Evolutionary conservation across 2,329 filamentous ascomycete species (phyloP).

Genomic region (Cucurbitaria berberidis): DNA sequence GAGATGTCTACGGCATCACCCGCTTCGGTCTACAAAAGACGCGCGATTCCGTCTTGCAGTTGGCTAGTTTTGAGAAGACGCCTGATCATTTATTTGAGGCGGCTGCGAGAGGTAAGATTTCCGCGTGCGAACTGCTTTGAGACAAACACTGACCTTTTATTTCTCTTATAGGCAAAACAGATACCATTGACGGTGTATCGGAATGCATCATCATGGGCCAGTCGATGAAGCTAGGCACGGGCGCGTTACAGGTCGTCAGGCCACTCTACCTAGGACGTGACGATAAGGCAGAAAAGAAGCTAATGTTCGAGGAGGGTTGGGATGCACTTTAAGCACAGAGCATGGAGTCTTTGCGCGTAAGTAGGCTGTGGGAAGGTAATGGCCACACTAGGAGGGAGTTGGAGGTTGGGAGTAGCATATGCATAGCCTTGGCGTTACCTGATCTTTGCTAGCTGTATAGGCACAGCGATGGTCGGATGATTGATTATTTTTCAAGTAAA

Average conservation of each 20-base stretch:
- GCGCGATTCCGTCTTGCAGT: slow-evolving; percentile 89
- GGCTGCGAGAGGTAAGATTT: slow-evolving; percentile 82
- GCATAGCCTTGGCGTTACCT: neutral
- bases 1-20: slow-evolving; percentile 94
- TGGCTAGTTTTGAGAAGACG: slow-evolving; percentile 97
- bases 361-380: neutral
- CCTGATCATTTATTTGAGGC: slow-evolving; percentile 97
- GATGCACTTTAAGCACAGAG: slow-evolving; percentile 31
- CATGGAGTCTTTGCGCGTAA: too few species aligned
- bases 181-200: slow-evolving; percentile 89
- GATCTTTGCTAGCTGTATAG: neutral
- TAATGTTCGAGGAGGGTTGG: slow-evolving; percentile 48
- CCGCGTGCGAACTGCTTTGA: neutral
- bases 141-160: neutral
- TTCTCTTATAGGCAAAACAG: slow-evolving; percentile 42
- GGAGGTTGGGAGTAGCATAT: neutral
- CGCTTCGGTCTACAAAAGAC: slow-evolving; percentile 96
- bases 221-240: slow-evolving; percentile 88
- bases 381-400: neutral
- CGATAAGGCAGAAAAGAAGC: slow-evolving; percentile 34
- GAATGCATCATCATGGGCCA: slow-evolving; percentile 99
- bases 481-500: too few species aligned
- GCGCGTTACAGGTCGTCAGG: slow-evolving; percentile 87
- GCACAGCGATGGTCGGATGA: neutral
- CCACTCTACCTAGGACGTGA: slow-evolving; percentile 56